Percentiles rank a stretch among this genome's conserved stretches.
phyloP scores from a whole-genome alignment of 1,284 basidiomycete species.

The Rhizopogon hawkerae region DNA sequence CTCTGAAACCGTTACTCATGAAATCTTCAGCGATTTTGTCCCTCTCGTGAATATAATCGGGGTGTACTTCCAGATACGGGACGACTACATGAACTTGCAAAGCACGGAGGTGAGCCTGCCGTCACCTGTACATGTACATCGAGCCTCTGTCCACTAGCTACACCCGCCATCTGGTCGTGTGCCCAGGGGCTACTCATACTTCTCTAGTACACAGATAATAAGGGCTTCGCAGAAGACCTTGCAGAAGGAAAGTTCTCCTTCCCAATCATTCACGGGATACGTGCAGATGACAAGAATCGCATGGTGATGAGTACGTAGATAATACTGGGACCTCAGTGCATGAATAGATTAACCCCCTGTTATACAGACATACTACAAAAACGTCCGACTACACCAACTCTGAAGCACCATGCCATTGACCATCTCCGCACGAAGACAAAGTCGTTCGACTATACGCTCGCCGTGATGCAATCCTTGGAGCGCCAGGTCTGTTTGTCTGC shows the following conservation, averaged over 20 bases:
- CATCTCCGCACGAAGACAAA: conserved; percentile 65
- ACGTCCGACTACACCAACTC: conserved; percentile 68
- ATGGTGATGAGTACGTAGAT: conserved; percentile 69
- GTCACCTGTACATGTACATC: not conserved
- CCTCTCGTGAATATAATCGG: conserved; percentile 93
- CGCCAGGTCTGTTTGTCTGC: conserved; percentile 31
- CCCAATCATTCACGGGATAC: conserved; percentile 84
- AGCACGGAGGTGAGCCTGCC: conserved; percentile 59
- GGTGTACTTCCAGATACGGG: conserved; percentile 91
- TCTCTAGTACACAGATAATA: conserved; percentile 79
- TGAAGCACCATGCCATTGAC: conserved; percentile 73
- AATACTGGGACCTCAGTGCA: not conserved
- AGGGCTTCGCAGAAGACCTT: conserved; percentile 92
- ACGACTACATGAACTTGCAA: conserved; percentile 96
- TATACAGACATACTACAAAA: conserved; percentile 79
- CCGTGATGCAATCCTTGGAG: conserved; percentile 48
- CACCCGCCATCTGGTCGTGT: not conserved
- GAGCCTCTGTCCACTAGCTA: no score
- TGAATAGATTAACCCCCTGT: not conserved
- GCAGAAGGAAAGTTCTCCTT: conserved; percentile 97
- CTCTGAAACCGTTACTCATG: not conserved
- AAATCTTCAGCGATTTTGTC: conserved; percentile 64
- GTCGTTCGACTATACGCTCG: conserved; percentile 64
- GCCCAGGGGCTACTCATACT: not conserved
- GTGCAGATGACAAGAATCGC: conserved; percentile 64